A percentile compares a stretch with the other conserved stretches of the same genome.
Evolutionary conservation across 768 basidiomycete species (phyloP).

Genomic region (Trametes punicea): DNA sequence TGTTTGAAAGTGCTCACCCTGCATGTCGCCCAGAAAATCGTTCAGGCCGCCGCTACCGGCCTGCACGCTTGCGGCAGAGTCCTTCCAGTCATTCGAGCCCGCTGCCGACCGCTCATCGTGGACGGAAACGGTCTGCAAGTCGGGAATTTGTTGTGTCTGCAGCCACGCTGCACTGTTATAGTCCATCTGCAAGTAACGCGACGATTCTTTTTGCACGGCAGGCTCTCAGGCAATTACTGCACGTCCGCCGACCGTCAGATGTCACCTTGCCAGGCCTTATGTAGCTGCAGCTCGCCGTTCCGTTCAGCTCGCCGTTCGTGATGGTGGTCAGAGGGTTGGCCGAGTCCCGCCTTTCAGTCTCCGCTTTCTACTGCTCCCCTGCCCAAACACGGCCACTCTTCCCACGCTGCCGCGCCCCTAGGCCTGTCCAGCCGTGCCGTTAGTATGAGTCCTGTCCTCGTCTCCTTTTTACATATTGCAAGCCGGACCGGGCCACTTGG

Average conservation of each 20-base stretch:
- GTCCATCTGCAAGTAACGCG: conserved; percentile 38
- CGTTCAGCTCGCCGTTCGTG: conserved; percentile 29
- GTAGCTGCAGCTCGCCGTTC: conserved; percentile 25
- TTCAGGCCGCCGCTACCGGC: conserved; percentile 34
- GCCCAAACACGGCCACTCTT: conserved; percentile 14
- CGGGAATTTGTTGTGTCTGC: conserved; percentile 37
- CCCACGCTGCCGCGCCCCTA: conserved; percentile 23
- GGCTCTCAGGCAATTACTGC: conserved; percentile 42
- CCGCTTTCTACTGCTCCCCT: conserved; percentile 25
- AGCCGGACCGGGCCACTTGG: too few species aligned
- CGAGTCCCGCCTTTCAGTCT: conserved; percentile 26
- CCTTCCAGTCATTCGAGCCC: conserved; percentile 29
- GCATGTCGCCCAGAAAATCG: conserved; percentile 43
- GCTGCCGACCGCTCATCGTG: conserved; percentile 23
- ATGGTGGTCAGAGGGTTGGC: conserved; percentile 30
- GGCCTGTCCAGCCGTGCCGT: not conserved
- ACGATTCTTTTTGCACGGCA: conserved; percentile 39
- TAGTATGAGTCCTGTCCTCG: too few species aligned
- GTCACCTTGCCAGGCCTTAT: conserved; percentile 25
- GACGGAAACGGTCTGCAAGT: conserved; percentile 14
- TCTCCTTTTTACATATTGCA: too few species aligned
- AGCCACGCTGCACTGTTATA: conserved; percentile 41
- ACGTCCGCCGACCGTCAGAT: conserved; percentile 24
- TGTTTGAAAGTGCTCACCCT: conserved; percentile 35
- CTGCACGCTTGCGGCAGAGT: conserved; percentile 33